Evolutionary conservation across 148 eudicot genomes (phyloP), one percentile per base, ranked within the genome.

Genomic region (Selenicereus undatus): DNA sequence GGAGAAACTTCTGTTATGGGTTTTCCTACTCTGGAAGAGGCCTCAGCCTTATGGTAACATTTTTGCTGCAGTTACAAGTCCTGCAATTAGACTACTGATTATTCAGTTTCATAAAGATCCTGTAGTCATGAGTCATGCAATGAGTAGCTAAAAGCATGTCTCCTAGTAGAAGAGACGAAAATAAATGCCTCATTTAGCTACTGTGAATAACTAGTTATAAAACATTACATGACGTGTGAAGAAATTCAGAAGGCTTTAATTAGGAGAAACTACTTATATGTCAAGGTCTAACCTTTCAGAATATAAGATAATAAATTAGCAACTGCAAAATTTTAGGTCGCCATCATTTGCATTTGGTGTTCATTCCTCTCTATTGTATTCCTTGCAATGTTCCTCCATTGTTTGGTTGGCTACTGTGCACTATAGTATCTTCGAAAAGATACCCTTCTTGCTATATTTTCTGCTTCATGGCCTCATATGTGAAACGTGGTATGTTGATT

Each of bases 401-500:
- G 0, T 62, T 62, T 1, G 68, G 27, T 8, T 60, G 68, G 27
- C 21, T 4, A 50, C 64, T 11, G 18, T 51, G 77, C 12, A 66
- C 32, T 27, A 66, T 12, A 39, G 27, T 42, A 42, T 52, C 12
- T 22, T 43, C 52, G 13, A 51, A 75, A 75, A 11, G 4, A 74
- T 26, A 27, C 62, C 18, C n/a, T 27, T 27, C 77, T 12, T 54
- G 22, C 21, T 75, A 5, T 75, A 50, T 16, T 75, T 51, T n/a
- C 32, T 72, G 64, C 68, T 58, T 76, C 70, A 36, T 35, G 42
- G 74, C 9, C 77, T 58, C 60, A 43, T 36, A 39, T 73, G 72
- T 80, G 82, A 48, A 80, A 39, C 18, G 36, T n/a, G 58, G 22
- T 77, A 80, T 39, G 58, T 29, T n/a, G 24, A 48, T 14, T 39